phyloP scores from a whole-genome alignment of 805 yeast species.

The Candida glaebosa region DNA sequence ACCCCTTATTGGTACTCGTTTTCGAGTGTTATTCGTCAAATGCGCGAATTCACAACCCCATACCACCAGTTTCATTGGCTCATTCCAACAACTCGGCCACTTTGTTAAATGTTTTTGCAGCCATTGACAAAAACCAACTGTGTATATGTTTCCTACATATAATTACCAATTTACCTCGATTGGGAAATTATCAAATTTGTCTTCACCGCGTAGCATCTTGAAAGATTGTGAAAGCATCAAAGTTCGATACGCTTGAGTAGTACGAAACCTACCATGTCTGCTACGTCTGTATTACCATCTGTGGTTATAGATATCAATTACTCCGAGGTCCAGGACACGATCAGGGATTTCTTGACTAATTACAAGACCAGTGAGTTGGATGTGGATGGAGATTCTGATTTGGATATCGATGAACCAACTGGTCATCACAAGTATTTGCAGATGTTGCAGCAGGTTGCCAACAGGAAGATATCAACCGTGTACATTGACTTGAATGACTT shows the following conservation, averaged over 20 bases:
- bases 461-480: conserved; percentile 70
- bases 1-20: too few species aligned
- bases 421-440: conserved; percentile 60
- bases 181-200: conserved; percentile 1
- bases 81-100: neutral
- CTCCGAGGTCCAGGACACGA: conserved; percentile 52
- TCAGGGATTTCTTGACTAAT: conserved; percentile 64
- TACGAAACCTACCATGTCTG: conserved; percentile 8
- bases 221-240: neutral
- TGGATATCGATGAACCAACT: conserved; percentile 16
- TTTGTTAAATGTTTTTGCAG: neutral
- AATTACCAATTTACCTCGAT: neutral
- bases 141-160: conserved; percentile 1
- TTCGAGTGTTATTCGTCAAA: too few species aligned
- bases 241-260: neutral
- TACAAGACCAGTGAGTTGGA: conserved; percentile 41
- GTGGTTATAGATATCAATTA: conserved; percentile 74
- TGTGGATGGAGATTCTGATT: conserved; percentile 21
- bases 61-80: too few species aligned
- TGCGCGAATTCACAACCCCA: too few species aligned
- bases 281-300: conserved; percentile 48
- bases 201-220: neutral
- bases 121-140: neutral
- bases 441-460: conserved; percentile 74
- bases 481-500: conserved; percentile 83